Percentiles rank a stretch among this genome's conserved stretches.
Evolutionary conservation across 768 basidiomycete genomes (phyloP).

Genomic region (Lentinus tigrinus): DNA sequence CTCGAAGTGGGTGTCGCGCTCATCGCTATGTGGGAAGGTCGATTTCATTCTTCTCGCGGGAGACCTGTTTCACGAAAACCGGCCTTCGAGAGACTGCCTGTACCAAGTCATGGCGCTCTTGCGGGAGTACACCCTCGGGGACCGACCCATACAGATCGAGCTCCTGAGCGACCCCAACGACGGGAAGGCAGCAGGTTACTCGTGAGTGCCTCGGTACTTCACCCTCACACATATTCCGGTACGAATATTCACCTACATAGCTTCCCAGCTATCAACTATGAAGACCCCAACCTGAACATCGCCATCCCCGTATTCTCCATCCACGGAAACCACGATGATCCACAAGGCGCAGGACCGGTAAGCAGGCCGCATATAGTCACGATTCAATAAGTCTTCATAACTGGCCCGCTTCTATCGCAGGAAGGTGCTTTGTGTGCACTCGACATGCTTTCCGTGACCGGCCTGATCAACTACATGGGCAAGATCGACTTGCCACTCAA

Average conservation of each 20-base stretch:
- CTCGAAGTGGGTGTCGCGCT: not conserved
- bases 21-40: constrained; percentile 58
- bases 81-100: constrained; percentile 86
- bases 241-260: constrained; percentile 38
- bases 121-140: constrained; percentile 86
- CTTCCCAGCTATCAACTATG: constrained; percentile 96
- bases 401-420: constrained; percentile 40
- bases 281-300: constrained; percentile 94
- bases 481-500: constrained; percentile 85
- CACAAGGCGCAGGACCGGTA: constrained; percentile 92
- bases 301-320: constrained; percentile 98
- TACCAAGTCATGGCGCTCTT: constrained; percentile 88
- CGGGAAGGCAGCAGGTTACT: constrained; percentile 81
- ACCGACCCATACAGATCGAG: constrained; percentile 88
- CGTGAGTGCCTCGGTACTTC: constrained; percentile 47
- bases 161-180: constrained; percentile 91
- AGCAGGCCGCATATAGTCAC: constrained; percentile 27
- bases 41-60: constrained; percentile 95
- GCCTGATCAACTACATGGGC: constrained; percentile 96
- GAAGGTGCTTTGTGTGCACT: constrained; percentile 95
- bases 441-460: constrained; percentile 91
- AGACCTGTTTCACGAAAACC: constrained; percentile 97
- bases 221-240: not conserved
- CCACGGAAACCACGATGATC: constrained; percentile 99
- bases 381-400: not conserved